Evolutionary conservation across 306 rosid species (phyloP).

Genomic region (Malus asiatica): DNA sequence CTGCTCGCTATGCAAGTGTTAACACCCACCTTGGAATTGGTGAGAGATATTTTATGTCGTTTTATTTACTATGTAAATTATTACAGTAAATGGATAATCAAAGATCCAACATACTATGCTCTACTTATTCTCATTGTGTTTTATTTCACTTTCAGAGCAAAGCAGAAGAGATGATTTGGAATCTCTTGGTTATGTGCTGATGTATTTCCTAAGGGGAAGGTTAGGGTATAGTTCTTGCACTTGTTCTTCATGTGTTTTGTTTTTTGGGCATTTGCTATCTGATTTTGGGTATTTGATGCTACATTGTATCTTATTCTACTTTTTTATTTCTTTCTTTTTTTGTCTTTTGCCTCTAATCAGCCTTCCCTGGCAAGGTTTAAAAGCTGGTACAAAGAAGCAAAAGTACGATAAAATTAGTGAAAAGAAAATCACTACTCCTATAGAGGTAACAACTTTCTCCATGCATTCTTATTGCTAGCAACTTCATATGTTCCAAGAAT

Average conservation of each 20-base stretch:
- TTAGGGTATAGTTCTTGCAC: conserved; percentile 18
- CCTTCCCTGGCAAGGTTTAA: conserved; percentile 99
- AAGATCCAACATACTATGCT: not conserved
- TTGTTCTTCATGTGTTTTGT: conserved; percentile 12
- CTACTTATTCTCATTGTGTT: conserved; percentile 20
- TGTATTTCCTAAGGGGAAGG: conserved; percentile 99
- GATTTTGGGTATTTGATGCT: conserved; percentile 18
- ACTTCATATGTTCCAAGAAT: not conserved
- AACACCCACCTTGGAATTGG: conserved; percentile 99
- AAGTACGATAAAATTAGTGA: conserved; percentile 95
- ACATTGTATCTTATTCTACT: conserved; percentile 11
- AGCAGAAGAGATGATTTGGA: conserved; percentile 99
- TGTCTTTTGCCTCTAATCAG: conserved; percentile 26
- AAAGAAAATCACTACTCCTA: conserved; percentile 81
- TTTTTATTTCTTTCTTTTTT: conserved; percentile 12
- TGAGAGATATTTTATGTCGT: conserved; percentile 35
- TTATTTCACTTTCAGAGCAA: conserved; percentile 62
- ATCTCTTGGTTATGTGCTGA: conserved; percentile 98
- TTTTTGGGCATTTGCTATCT: conserved; percentile 4
- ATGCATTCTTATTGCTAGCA: not conserved
- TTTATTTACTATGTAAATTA: conserved; percentile 8
- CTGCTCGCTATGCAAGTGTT: conserved; percentile 99
- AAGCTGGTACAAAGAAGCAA: conserved; percentile 96
- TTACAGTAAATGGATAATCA: conserved; percentile 1
- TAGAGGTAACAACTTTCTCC: conserved; percentile 59